phyloP scores from a whole-genome alignment of 2,329 filamentous ascomycete species.

The Epichloe sp. region DNA sequence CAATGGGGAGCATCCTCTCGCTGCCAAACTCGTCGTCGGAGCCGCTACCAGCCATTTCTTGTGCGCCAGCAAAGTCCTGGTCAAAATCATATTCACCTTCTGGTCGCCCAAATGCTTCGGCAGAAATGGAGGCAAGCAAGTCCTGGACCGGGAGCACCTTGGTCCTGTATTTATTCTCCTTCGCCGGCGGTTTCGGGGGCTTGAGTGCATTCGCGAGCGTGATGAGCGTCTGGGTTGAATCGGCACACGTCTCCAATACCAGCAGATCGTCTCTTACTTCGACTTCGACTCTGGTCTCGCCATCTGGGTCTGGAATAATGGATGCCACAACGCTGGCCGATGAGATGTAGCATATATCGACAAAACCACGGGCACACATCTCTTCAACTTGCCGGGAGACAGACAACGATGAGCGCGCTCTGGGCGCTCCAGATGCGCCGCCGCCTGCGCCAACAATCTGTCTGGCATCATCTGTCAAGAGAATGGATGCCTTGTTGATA shows the following conservation, averaged over 20 bases:
- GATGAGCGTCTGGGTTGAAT: conserved; percentile 89
- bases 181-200: conserved; percentile 72
- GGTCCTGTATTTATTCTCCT: conserved; percentile 74
- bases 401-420: conserved; percentile 18
- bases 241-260: conserved; percentile 87
- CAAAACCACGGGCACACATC: conserved; percentile 57
- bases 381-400: conserved; percentile 40
- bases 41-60: conserved; percentile 30
- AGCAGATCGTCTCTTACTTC: conserved; percentile 77
- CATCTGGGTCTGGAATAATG: conserved; percentile 39
- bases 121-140: conserved; percentile 79
- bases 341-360: conserved; percentile 77
- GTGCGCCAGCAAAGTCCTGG: conserved; percentile 45
- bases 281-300: conserved; percentile 54
- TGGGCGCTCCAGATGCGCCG: conserved; percentile 7
- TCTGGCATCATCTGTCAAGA: conserved; percentile 65
- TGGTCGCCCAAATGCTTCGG: conserved; percentile 60
- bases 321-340: conserved; percentile 59
- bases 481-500: conserved; percentile 67
- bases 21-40: conserved; percentile 18
- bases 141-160: conserved; percentile 77
- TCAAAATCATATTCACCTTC: conserved; percentile 51
- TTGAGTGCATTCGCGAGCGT: conserved; percentile 64
- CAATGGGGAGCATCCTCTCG: conserved; percentile 23
- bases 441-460: conserved; percentile 9